A percentile compares a stretch with the other conserved stretches of the same genome.
Evolutionary conservation across 306 rosid species (phyloP).

Genomic region (Gastrolobium bilobum): DNA sequence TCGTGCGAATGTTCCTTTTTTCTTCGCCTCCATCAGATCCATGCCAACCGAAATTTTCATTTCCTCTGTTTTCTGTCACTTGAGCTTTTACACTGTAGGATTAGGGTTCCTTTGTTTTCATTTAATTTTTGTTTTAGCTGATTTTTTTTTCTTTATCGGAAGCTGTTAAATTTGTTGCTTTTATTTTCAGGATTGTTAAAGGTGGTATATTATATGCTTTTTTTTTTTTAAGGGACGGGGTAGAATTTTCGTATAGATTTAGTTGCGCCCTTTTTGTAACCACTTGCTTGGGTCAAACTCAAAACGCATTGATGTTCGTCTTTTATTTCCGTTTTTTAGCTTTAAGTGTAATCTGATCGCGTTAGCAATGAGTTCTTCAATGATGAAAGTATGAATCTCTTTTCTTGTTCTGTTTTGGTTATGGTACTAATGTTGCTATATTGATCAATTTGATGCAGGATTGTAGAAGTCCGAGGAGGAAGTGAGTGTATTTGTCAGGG

Average conservation of each 20-base stretch:
- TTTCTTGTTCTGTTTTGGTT: conserved; percentile 27
- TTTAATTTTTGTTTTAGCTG: neutral
- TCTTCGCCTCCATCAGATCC: conserved; percentile 58
- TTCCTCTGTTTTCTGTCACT: conserved; percentile 16
- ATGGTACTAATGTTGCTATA: conserved; percentile 34
- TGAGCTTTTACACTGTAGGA: conserved; percentile 8
- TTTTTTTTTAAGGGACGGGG: neutral
- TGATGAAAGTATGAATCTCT: neutral
- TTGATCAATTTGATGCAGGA: conserved; percentile 63
- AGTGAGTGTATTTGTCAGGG: conserved; percentile 43
- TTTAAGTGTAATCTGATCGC: conserved; percentile 15
- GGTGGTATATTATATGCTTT: neutral
- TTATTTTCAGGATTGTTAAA: conserved; percentile 11
- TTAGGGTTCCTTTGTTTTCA: conserved; percentile 38
- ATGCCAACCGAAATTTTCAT: conserved; percentile 37
- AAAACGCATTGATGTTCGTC: neutral
- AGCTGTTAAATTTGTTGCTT: conserved; percentile 12
- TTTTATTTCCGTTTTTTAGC: conserved; percentile 7
- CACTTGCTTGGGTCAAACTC: conserved; percentile 26
- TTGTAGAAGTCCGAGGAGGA: conserved; percentile 40
- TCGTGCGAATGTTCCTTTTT: conserved; percentile 32
- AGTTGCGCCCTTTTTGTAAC: neutral
- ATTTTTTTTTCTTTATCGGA: neutral
- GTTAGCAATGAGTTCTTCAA: conserved; percentile 8
- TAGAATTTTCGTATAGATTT: neutral